Evolutionary conservation across 2,329 filamentous ascomycete species (phyloP), one percentile per base, ranked within the genome.

Genomic region (Talaromyces sp.): DNA sequence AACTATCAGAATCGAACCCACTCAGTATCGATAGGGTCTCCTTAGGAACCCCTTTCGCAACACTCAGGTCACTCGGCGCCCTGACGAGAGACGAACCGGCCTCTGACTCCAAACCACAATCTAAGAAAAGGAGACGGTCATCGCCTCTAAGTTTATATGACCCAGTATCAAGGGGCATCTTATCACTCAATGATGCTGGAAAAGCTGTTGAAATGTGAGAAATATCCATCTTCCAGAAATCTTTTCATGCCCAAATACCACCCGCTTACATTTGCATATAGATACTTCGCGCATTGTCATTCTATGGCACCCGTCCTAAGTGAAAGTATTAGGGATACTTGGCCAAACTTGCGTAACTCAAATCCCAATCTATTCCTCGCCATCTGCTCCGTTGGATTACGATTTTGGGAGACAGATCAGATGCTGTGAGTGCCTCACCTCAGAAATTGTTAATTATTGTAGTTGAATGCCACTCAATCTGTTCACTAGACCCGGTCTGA

Each of bases 271-370:
- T 33, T n/a, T 22, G 3, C n/a, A 6, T 39, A 11, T 58, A 71
- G 69, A 62, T 71, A 68, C 41, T 71, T 71, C 52, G n/a, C 65
- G 16, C 60, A 71, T 41, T 71, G 69, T 24, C 69, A 71, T 65
- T 45, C 62, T 24, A 64, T 64, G 19, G 69, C 67, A 3, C 65
- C 68, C 1, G 63, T 71, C 11, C 63, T 71, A 0, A 63, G 62
- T 35, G 67, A 66, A 43, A 66, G 39, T 24, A 65, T 64, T 22
- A 62, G 64, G 31, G 39, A 65, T 48, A 67, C 64, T 11, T 69
- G 64, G 67, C 43, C 35, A 1, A 57, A 64, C 11, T 56, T 54
- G 8, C 45, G 39, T 16, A 43, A 54, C 19, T 58, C 64, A 16
- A 65, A 62, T 27, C 67, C 67, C 3, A 65, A 65, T 3, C 64